These are phyloP conservation scores for Penicillium sclerotigenum DNA, from an alignment of 2,329 filamentous ascomycete species.

Conservation along the genomic window DNA sequence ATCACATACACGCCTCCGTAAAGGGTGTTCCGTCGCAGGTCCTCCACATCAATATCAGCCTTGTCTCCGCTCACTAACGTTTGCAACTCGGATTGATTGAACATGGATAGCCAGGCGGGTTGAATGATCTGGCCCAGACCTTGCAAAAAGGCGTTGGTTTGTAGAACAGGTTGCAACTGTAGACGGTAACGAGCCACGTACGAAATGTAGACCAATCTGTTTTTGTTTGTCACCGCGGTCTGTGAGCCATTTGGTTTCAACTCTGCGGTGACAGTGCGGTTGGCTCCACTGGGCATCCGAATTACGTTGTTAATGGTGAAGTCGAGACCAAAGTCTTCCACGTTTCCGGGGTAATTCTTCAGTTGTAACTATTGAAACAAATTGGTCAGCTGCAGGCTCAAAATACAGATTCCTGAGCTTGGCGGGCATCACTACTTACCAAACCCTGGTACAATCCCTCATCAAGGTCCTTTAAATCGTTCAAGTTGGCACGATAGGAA, in stretches of 20 bases:
- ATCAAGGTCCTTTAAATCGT: conserved; percentile 89
- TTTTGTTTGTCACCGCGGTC: conserved; percentile 81
- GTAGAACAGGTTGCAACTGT: conserved; percentile 71
- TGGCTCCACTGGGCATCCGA: conserved; percentile 51
- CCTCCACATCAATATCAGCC: conserved; percentile 79
- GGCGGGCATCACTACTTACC: conserved; percentile 36
- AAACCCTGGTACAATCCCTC: conserved; percentile 87
- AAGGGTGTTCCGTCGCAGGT: conserved; percentile 76
- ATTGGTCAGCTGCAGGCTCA: neutral
- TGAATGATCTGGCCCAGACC: conserved; percentile 86
- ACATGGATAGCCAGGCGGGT: conserved; percentile 94
- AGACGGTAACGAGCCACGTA: conserved; percentile 86
- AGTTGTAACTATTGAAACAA: conserved; percentile 51
- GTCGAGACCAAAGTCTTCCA: conserved; percentile 76
- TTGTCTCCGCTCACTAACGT: conserved; percentile 87
- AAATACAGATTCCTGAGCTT: neutral
- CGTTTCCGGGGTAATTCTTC: conserved; percentile 81
- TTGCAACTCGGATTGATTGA: conserved; percentile 93
- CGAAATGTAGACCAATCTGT: conserved; percentile 89
- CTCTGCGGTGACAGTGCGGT: conserved; percentile 66
- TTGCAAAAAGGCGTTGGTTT: conserved; percentile 82
- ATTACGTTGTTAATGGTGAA: conserved; percentile 81
- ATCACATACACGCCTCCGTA: conserved; percentile 87
- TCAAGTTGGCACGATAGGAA: conserved; percentile 84
- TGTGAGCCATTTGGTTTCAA: conserved; percentile 74